Base-by-base conservation (phyloP, 331 rosid genomes). In the Quercus tomentella region DNA sequence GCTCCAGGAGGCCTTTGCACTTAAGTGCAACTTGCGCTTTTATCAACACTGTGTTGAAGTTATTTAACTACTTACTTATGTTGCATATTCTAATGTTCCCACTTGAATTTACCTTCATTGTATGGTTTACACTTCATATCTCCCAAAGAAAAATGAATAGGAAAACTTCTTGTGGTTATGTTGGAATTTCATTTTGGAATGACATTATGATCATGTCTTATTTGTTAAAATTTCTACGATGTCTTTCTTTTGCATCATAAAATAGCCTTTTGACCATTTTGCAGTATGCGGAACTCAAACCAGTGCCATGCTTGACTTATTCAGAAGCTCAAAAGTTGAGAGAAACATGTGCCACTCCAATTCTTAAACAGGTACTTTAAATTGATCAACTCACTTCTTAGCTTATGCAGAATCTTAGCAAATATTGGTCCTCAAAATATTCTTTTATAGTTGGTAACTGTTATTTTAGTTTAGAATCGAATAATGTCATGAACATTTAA, bases 261-360 rank as follows among this genome's bases (percentile, higher is more conserved):
- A 23, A 30, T 73, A n/a, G 56, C 73, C 65, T 51, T 76, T 79
- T 43, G 65, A 58, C 8, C n/a, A 33, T 76, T 68, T 81, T 87
- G 86, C 89, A 96, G 99, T 96, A 96, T 87, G 99, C 99, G 49
- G 98, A 96, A 73, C 94, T 96, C 58, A 96, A 91, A 85, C 99
- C 99, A 56, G 99, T 96, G 60, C 98, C 98, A 30, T 93, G 97
- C 88, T 74, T 91, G 91, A 93, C 98, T 80, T 93, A 90, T 80
- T 79, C 86, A 58, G 93, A 90, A 72, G 98, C 99, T 81, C 79
- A 87, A 81, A 76, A 80, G 31, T 85, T 93, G 86, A 84, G 86
- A 85, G 99, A 91, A 83, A 78, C 85, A 72, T 86, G 81, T 69
- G 94, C 98, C 72, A 95, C 99, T 73, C 92, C 96, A 23, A 93